Evolutionary conservation across 306 rosid genomes (phyloP).

Genomic region (Cercis canadensis): DNA sequence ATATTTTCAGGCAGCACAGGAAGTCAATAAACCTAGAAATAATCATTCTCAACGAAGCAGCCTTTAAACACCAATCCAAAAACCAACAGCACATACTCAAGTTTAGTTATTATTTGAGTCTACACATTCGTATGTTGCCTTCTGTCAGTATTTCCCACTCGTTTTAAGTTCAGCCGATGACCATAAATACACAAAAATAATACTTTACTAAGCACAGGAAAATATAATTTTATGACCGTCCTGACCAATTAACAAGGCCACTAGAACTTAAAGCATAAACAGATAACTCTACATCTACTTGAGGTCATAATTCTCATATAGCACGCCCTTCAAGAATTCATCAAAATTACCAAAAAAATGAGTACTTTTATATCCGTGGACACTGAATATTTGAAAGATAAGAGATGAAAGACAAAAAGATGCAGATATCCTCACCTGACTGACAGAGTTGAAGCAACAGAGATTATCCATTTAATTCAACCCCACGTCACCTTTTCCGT

Average conservation of each 20-base stretch:
- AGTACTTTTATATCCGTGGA: slow-evolving; percentile 9
- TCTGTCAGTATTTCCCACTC: slow-evolving; percentile 6
- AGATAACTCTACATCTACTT: background rate
- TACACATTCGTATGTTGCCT: background rate
- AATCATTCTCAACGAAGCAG: background rate
- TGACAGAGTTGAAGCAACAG: slow-evolving; percentile 76
- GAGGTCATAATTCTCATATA: slow-evolving; percentile 11
- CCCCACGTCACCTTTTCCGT: slow-evolving; percentile 53
- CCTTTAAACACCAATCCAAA: background rate
- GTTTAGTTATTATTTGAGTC: slow-evolving; percentile 7
- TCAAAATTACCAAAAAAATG: background rate
- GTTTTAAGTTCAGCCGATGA: slow-evolving; percentile 4
- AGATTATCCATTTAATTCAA: slow-evolving; percentile 70
- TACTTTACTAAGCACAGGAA: background rate
- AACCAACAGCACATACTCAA: background rate
- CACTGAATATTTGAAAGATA: slow-evolving; percentile 19
- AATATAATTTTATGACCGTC: slow-evolving; percentile 22
- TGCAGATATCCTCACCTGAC: slow-evolving; percentile 61
- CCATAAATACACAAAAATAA: slow-evolving; percentile 18
- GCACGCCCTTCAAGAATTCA: slow-evolving; percentile 1
- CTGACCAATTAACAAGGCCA: too few relatives aligned
- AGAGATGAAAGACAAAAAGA: background rate
- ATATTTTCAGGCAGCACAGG: slow-evolving; percentile 5
- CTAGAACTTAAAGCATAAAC: slow-evolving; percentile 19
- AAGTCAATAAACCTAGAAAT: background rate